These are phyloP conservation scores for Phaeoacremonium minimum DNA, from an alignment of 2,329 filamentous ascomycete genomes.

Conservation along the genomic window DNA sequence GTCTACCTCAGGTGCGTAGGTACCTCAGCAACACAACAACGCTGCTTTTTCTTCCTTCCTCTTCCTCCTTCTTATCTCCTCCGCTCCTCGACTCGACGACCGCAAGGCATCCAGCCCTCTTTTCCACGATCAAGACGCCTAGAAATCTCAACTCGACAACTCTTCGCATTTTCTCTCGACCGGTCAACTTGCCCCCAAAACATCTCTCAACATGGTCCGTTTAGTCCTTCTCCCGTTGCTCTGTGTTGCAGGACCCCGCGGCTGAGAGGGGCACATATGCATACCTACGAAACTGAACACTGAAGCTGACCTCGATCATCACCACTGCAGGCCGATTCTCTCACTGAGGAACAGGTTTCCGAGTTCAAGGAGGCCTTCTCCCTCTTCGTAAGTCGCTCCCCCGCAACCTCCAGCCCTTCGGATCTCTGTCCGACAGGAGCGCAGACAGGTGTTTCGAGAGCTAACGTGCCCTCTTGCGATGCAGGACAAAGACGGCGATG, in stretches of 20 bases:
- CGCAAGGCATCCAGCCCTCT: too few species aligned
- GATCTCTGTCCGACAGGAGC: too few species aligned
- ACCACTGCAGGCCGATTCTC: slow-evolving; percentile 87
- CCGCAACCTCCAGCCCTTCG: slow-evolving; percentile 14
- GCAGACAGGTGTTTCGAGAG: slow-evolving; percentile 4
- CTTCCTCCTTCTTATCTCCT: too few species aligned
- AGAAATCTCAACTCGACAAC: too few species aligned
- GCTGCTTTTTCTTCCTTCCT: too few species aligned
- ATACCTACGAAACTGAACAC: too few species aligned
- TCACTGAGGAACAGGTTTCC: slow-evolving; percentile 99
- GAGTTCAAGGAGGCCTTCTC: slow-evolving; percentile 99
- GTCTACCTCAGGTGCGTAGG: too few species aligned
- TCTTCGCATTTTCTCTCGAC: too few species aligned
- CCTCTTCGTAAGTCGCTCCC: slow-evolving; percentile 76
- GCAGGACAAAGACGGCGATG: slow-evolving; percentile 88
- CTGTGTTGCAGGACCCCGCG: slow-evolving; percentile 1
- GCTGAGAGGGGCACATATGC: slow-evolving; percentile 1
- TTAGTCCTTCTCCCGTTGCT: neutral
- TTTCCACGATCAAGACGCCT: too few species aligned
- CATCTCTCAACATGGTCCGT: neutral
- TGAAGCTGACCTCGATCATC: neutral
- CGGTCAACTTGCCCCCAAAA: too few species aligned
- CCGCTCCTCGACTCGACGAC: too few species aligned
- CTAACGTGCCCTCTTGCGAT: slow-evolving; percentile 20
- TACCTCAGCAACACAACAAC: too few species aligned